Percentiles rank a stretch among this genome's conserved stretches.
Conservation (phyloP, 768 basidiomycete genomes). For the Lanmaoa pseudosensibilis region DNA sequence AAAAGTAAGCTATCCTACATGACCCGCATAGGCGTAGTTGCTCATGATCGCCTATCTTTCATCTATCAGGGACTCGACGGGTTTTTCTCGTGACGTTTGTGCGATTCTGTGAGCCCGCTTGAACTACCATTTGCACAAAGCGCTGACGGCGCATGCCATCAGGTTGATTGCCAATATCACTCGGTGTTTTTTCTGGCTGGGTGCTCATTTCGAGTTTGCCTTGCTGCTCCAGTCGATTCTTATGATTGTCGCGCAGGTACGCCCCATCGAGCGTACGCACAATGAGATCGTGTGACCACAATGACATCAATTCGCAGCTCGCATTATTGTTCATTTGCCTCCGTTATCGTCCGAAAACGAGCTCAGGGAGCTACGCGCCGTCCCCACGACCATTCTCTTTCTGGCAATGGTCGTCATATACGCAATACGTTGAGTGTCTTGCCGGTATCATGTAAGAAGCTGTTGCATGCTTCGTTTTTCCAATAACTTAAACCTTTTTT, state of each 20-base stretch:
- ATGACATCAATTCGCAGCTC: conserved; percentile 46
- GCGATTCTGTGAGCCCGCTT: conserved; percentile 63
- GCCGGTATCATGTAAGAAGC: conserved; percentile 66
- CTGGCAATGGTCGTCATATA: conserved; percentile 83
- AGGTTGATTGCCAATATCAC: conserved; percentile 84
- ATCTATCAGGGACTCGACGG: conserved; percentile 67
- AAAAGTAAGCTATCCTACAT: conserved; percentile 48
- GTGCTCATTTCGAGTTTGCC: conserved; percentile 72
- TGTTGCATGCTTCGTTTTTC: conserved; percentile 4
- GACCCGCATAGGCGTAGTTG: background rate
- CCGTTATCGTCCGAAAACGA: conserved; percentile 58
- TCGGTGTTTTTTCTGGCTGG: conserved; percentile 90
- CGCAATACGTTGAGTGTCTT: conserved; percentile 80
- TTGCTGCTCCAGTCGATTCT: conserved; percentile 79
- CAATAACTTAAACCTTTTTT: conserved; percentile 5
- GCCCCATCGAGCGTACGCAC: conserved; percentile 15
- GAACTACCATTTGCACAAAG: background rate
- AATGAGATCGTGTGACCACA: conserved; percentile 21
- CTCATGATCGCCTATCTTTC: conserved; percentile 7
- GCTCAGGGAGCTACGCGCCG: conserved; percentile 55
- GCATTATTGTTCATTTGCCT: conserved; percentile 82
- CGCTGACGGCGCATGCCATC: conserved; percentile 11
- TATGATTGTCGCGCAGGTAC: conserved; percentile 82
- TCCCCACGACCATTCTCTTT: conserved; percentile 72
- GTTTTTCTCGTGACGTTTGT: conserved; percentile 85